Conservation (phyloP, 208 protist genomes). For the Acanthamoeba pearcei region DNA sequence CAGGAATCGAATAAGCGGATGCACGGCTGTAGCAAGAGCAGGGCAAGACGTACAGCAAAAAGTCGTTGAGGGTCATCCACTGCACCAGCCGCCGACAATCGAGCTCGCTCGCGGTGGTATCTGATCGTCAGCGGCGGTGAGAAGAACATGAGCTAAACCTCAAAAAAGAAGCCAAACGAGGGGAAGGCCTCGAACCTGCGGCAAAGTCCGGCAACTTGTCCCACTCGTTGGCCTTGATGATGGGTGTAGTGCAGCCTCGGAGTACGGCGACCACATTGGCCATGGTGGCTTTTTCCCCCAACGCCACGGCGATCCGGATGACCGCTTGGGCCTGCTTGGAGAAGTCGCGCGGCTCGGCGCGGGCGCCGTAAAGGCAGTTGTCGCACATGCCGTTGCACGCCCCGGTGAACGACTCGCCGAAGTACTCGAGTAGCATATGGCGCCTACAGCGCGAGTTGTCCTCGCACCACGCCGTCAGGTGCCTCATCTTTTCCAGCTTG, state of each 20-base stretch:
- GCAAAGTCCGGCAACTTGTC: background rate
- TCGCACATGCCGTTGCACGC: constrained; percentile 45
- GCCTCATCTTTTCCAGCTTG: background rate
- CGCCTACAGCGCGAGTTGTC: constrained; percentile 27
- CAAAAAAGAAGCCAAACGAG: too few relatives aligned
- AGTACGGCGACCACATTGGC: background rate
- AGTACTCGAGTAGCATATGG: background rate
- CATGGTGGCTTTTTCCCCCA: constrained; percentile 28
- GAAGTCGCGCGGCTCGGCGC: background rate
- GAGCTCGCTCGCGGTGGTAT: background rate
- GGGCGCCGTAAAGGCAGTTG: background rate
- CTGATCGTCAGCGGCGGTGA: background rate
- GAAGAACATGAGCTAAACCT: too few relatives aligned
- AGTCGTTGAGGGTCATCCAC: background rate
- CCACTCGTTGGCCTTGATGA: background rate
- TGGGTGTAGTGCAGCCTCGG: background rate
- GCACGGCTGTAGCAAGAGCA: too few relatives aligned
- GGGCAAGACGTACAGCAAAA: background rate
- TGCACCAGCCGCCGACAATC: background rate
- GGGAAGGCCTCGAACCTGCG: background rate
- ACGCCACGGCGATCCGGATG: background rate
- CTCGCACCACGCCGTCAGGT: background rate
- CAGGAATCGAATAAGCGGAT: too few relatives aligned
- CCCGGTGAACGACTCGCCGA: constrained; percentile 1
- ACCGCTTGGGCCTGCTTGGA: background rate